A percentile compares a stretch with the other conserved stretches of the same genome.
These are phyloP conservation scores for Colletotrichum nymphaeae DNA, from an alignment of 2,329 filamentous ascomycete species.

Conservation along the genomic window DNA sequence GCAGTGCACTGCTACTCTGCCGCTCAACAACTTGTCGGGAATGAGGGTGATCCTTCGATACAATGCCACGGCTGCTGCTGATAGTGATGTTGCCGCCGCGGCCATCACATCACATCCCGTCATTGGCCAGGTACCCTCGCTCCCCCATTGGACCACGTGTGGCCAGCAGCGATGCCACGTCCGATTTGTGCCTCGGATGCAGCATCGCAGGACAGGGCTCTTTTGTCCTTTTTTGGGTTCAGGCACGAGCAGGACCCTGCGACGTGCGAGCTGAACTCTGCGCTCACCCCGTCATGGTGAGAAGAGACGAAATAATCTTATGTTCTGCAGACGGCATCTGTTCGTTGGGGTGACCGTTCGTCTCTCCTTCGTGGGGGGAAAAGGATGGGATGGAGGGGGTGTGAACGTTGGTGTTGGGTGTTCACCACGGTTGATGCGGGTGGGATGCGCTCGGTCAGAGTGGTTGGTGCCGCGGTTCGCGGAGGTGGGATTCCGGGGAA, in stretches of 20 bases:
- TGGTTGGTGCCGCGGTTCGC: conserved; percentile 12
- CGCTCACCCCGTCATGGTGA: background rate
- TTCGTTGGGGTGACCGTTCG: background rate
- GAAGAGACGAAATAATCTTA: background rate
- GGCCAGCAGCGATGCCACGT: background rate
- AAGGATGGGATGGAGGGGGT: background rate
- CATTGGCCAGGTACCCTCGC: background rate
- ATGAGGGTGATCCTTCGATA: background rate
- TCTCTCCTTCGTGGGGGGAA: background rate
- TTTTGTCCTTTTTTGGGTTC: background rate
- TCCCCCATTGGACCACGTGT: conserved; percentile 23
- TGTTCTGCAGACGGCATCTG: background rate
- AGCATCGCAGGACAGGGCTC: background rate
- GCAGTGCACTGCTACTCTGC: conserved; percentile 20
- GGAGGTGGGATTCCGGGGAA: conserved; percentile 21
- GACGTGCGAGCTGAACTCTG: background rate
- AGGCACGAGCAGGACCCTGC: conserved; percentile 15
- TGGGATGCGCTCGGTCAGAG: conserved; percentile 8
- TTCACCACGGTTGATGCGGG: background rate
- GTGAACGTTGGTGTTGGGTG: background rate
- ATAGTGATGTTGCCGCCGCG: background rate
- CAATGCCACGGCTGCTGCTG: background rate
- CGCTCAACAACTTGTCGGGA: background rate
- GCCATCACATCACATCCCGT: conserved; percentile 12
- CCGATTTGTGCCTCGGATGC: background rate